phyloP scores from a whole-genome alignment of 257 asterid genomes.

The Sherardia arvensis region DNA sequence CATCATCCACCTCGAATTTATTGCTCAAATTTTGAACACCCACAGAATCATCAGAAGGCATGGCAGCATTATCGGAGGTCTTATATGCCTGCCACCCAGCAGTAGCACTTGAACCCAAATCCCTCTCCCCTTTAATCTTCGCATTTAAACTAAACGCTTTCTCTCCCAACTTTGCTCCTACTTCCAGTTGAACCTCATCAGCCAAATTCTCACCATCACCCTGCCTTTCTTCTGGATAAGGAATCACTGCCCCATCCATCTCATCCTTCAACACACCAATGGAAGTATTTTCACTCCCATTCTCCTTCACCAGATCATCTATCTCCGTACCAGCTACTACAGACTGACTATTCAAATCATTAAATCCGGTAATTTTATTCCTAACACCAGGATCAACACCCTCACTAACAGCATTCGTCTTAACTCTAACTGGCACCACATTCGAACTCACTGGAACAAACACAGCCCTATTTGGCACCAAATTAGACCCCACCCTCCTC shows the following conservation, averaged over 20 bases:
- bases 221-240: constrained; percentile 13
- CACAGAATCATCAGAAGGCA: constrained; percentile 26
- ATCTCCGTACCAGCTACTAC: constrained; percentile 9
- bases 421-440: constrained; percentile 25
- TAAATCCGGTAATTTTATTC: constrained; percentile 17
- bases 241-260: constrained; percentile 18
- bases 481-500: constrained; percentile 37
- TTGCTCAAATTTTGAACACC: constrained; percentile 21
- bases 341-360: constrained; percentile 21
- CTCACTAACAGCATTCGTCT: constrained; percentile 25
- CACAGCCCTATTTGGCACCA: constrained; percentile 14
- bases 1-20: constrained; percentile 55
- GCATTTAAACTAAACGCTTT: constrained; percentile 63
- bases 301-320: constrained; percentile 3
- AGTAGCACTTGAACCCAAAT: constrained; percentile 65
- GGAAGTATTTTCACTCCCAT: constrained; percentile 14
- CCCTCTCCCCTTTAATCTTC: constrained; percentile 48
- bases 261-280: constrained; percentile 12
- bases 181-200: constrained; percentile 28
- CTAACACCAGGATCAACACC: constrained; percentile 22
- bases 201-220: constrained; percentile 18
- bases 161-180: constrained; percentile 21
- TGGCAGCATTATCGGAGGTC: constrained; percentile 34
- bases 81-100: constrained; percentile 69
- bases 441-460: constrained; percentile 15